phyloP scores from a whole-genome alignment of 2,329 filamentous ascomycete genomes.

The Monosporascus sp. region DNA sequence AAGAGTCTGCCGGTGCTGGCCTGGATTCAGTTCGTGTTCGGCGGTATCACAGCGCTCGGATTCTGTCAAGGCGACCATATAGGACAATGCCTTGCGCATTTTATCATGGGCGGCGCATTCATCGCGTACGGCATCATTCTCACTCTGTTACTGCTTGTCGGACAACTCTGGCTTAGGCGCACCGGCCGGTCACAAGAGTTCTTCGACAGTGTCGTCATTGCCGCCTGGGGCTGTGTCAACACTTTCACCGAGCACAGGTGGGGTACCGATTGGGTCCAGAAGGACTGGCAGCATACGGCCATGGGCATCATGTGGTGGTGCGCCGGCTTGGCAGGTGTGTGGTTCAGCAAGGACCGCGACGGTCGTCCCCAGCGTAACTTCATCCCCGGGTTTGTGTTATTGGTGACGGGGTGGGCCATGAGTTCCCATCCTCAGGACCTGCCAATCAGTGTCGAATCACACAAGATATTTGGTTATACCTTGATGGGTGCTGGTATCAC shows the following conservation, averaged over 20 bases:
- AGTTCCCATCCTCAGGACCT: conserved; percentile 81
- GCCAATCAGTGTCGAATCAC: conserved; percentile 79
- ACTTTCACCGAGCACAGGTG: conserved; percentile 97
- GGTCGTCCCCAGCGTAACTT: conserved; percentile 88
- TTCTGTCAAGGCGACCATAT: conserved; percentile 90
- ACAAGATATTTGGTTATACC: conserved; percentile 87
- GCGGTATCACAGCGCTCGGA: conserved; percentile 84
- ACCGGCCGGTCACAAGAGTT: conserved; percentile 92
- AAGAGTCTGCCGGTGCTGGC: conserved; percentile 80
- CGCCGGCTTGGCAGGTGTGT: conserved; percentile 84
- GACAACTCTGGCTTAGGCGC: conserved; percentile 78
- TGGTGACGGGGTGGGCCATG: conserved; percentile 95
- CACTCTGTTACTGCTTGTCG: conserved; percentile 79
- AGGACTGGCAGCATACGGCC: conserved; percentile 96
- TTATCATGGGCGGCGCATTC: conserved; percentile 98
- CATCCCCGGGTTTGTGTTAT: conserved; percentile 82
- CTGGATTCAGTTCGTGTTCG: conserved; percentile 95
- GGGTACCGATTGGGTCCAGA: conserved; percentile 83
- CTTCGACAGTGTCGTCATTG: conserved; percentile 87
- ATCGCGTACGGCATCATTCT: conserved; percentile 88
- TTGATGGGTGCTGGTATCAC: conserved; percentile 84
- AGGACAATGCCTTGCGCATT: conserved; percentile 91
- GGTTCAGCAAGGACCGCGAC: conserved; percentile 79
- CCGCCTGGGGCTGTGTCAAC: conserved; percentile 93
- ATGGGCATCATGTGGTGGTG: conserved; percentile 99